These are phyloP conservation scores for Fusarium sp. DNA, from an alignment of 2,329 filamentous ascomycete genomes.

Conservation along the genomic window DNA sequence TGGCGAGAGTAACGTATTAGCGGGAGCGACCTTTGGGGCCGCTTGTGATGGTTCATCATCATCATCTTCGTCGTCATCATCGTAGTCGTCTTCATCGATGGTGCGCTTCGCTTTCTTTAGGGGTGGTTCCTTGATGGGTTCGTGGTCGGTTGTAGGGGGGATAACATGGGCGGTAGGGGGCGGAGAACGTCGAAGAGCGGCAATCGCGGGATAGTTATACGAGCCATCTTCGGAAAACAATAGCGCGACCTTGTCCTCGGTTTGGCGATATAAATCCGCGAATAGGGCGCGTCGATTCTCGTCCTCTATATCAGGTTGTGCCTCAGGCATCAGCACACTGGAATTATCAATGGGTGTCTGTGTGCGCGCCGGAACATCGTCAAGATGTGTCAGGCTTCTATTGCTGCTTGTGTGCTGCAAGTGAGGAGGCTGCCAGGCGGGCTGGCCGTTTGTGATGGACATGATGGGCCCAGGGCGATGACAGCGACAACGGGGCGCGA, in stretches of 20 bases:
- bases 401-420: conserved; percentile 60
- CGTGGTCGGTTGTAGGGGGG: conserved; percentile 69
- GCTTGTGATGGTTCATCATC: conserved; percentile 65
- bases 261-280: conserved; percentile 79
- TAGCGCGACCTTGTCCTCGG: conserved; percentile 79
- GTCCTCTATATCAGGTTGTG: conserved; percentile 70
- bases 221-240: conserved; percentile 74
- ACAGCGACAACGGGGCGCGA: conserved; percentile 59
- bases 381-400: conserved; percentile 66
- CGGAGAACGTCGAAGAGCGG: conserved; percentile 61
- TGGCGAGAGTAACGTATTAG: conserved; percentile 72
- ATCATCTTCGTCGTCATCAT: conserved; percentile 83
- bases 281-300: conserved; percentile 80
- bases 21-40: conserved; percentile 63
- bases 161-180: conserved; percentile 55
- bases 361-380: conserved; percentile 67
- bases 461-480: conserved; percentile 66
- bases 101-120: conserved; percentile 79
- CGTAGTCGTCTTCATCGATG: conserved; percentile 88
- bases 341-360: conserved; percentile 63
- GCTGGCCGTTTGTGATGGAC: conserved; percentile 75
- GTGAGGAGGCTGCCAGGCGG: conserved; percentile 71
- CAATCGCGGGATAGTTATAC: conserved; percentile 64
- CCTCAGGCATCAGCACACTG: conserved; percentile 68
- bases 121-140: conserved; percentile 68